Evolutionary conservation across 768 basidiomycete species (phyloP).

Genomic region (Ramaria rubella): DNA sequence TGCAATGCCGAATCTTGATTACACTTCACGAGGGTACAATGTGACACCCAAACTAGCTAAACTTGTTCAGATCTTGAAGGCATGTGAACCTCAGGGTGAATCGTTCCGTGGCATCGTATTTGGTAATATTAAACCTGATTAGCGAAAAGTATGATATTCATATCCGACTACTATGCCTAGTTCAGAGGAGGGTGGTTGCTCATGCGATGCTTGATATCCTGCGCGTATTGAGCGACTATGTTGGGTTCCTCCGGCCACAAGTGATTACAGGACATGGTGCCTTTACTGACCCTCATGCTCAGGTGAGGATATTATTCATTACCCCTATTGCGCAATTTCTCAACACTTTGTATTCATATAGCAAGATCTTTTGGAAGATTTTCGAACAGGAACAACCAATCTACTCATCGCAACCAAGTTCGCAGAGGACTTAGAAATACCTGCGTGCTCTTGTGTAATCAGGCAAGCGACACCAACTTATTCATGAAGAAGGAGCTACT

Average conservation of each 20-base stretch:
- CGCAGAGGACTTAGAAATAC: constrained; percentile 54
- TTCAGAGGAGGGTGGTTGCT: constrained; percentile 49
- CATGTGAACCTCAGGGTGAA: constrained; percentile 46
- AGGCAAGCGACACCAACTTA: constrained; percentile 35
- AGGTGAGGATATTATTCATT: constrained; percentile 22
- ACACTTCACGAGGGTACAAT: constrained; percentile 54
- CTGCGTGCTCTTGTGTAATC: constrained; percentile 52
- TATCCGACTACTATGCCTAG: constrained; percentile 29
- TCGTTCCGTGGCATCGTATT: constrained; percentile 59
- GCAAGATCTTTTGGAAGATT: constrained; percentile 44
- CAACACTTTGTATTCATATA: constrained; percentile 17
- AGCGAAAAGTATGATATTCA: background rate
- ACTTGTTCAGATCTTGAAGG: constrained; percentile 52
- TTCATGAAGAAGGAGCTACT: background rate
- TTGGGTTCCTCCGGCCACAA: constrained; percentile 51
- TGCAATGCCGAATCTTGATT: constrained; percentile 54
- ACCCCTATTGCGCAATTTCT: background rate
- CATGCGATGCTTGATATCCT: constrained; percentile 52
- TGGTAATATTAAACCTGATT: constrained; percentile 37
- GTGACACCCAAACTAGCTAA: constrained; percentile 61
- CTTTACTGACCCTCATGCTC: constrained; percentile 27
- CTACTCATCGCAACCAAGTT: constrained; percentile 56
- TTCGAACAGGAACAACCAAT: constrained; percentile 52
- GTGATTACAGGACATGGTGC: constrained; percentile 36
- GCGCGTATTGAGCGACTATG: constrained; percentile 42